A percentile compares a stretch with the other conserved stretches of the same genome.
These are phyloP conservation scores for Leptographium galeiforme DNA, from an alignment of 2,329 filamentous ascomycete genomes.

Conservation along the genomic window DNA sequence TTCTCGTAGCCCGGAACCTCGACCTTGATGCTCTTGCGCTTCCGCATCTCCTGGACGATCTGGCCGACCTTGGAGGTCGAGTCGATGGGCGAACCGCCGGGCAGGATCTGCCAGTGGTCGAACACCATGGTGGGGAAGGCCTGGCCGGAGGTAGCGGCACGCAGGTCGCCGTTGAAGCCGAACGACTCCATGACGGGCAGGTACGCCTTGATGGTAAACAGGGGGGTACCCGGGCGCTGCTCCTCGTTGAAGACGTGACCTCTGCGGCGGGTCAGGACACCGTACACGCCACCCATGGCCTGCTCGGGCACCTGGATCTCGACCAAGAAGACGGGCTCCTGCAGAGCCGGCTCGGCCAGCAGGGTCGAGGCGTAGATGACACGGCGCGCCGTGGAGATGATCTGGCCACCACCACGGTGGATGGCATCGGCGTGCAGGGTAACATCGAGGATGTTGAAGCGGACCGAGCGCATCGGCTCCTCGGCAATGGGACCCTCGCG, in stretches of 20 bases:
- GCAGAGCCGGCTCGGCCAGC: constrained; percentile 78
- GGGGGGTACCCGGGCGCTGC: constrained; percentile 95
- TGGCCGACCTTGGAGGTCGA: constrained; percentile 65
- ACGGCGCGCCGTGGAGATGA: constrained; percentile 96
- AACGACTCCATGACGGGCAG: constrained; percentile 28
- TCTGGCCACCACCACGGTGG: constrained; percentile 97
- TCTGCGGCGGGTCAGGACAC: constrained; percentile 93
- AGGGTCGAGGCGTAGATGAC: constrained; percentile 89
- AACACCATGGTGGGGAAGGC: constrained; percentile 99
- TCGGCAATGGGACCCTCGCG: constrained; percentile 95
- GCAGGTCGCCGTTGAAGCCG: constrained; percentile 96
- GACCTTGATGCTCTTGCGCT: constrained; percentile 99
- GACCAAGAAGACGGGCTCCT: constrained; percentile 97
- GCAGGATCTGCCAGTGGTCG: constrained; percentile 95
- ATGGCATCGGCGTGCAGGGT: constrained; percentile 99
- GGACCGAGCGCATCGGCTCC: constrained; percentile 92
- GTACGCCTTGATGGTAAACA: constrained; percentile 72
- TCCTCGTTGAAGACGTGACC: constrained; percentile 98
- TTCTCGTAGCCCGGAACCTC: constrained; percentile 87
- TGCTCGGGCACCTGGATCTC: constrained; percentile 98
- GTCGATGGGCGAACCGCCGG: constrained; percentile 87
- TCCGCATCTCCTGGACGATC: constrained; percentile 81
- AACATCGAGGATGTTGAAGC: constrained; percentile 99
- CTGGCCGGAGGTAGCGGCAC: constrained; percentile 85
- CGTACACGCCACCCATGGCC: constrained; percentile 99